Conservation (phyloP, 176 grass and related monocot genomes). For the Thalia dealbata region DNA sequence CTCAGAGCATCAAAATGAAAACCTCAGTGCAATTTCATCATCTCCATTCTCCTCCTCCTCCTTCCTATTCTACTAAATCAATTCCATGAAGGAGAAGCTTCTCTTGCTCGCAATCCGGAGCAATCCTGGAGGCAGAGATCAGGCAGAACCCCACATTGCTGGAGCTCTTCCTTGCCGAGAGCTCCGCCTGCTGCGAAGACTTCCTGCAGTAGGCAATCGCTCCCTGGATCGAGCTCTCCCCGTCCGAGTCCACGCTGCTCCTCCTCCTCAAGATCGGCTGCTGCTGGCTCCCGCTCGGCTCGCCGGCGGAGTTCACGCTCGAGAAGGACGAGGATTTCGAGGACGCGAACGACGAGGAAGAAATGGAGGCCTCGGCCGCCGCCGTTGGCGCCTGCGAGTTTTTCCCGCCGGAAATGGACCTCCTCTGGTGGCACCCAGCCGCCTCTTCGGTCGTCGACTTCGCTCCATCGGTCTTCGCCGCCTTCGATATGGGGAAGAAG, state of each 20-base stretch:
- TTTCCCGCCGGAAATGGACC: slow-evolving; percentile 51
- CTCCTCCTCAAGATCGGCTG: slow-evolving; percentile 30
- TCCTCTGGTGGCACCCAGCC: slow-evolving; percentile 26
- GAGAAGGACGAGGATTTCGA: slow-evolving; percentile 20
- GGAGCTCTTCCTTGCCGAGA: slow-evolving; percentile 40
- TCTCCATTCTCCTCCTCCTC: neutral
- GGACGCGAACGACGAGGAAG: neutral
- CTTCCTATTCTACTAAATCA: no score
- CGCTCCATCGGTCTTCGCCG: slow-evolving; percentile 34
- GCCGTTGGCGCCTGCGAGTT: neutral
- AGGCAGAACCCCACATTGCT: slow-evolving; percentile 32
- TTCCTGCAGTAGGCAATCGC: slow-evolving; percentile 78
- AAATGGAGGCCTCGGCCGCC: neutral
- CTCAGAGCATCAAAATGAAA: neutral
- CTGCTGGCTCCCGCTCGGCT: neutral
- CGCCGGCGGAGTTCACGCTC: slow-evolving; percentile 7
- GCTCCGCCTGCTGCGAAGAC: slow-evolving; percentile 34
- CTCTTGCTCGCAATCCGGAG: neutral
- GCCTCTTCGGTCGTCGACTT: slow-evolving; percentile 34
- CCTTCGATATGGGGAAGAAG: slow-evolving; percentile 36
- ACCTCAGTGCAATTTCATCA: neutral
- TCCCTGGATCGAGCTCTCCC: slow-evolving; percentile 57
- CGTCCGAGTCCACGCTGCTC: slow-evolving; percentile 49
- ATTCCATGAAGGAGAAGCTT: neutral
- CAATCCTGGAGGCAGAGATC: neutral